Base-by-base conservation (phyloP, 2,329 filamentous ascomycete genomes). In the Zelopaecilomyces penicillatus region DNA sequence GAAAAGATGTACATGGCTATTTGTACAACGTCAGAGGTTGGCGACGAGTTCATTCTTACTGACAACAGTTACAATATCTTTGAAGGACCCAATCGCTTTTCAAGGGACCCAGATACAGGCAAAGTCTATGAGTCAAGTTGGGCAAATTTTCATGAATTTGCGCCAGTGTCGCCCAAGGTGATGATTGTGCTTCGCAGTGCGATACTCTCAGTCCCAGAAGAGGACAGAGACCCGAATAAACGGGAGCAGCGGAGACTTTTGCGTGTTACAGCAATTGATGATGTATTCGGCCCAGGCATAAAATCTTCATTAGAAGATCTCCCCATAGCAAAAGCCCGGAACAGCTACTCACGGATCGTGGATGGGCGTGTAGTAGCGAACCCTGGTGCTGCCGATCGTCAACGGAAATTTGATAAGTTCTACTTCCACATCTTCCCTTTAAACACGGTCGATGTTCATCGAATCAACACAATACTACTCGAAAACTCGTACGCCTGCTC, bases 1-100 rank as follows among this genome's bases (percentile, higher is more conserved):
- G 38, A 56, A 30, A 41, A 9, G 12, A 52, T 50, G 42, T 60
- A 59, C 42, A 58, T 61, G 56, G 51, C 58, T 8, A 50, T 62
- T 6, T 60, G 57, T 38, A 58, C 53, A 1, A 56, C 57, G 2
- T 43, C 48, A n/a, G 41, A 52, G 12, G 27, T 43, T 1, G 38
- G 51, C 3, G 52, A 52, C 4, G 50, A 56, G 38, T 57, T 56
- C 31, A 39, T 56, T 10, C 46, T 57, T 6, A 51, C 52, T 2
- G 55, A 56, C 29, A 55, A 52, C 26, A 35, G 44, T 33, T 57
- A 54, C 41, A 51, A 54, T 19, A 43, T 61, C n/a, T 56, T 48
- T 11, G 59, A 62, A 44, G 59, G 59, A 2, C 58, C 53, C 2
- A 54, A 47, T 33, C 50, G 37, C 1, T 46, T 51, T 29, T 26